A percentile compares a stretch with the other conserved stretches of the same genome.
These are phyloP conservation scores for Phlyctochytrium arcticum DNA, from an alignment of 192 early-diverging fungal species.

Conservation along the genomic window DNA sequence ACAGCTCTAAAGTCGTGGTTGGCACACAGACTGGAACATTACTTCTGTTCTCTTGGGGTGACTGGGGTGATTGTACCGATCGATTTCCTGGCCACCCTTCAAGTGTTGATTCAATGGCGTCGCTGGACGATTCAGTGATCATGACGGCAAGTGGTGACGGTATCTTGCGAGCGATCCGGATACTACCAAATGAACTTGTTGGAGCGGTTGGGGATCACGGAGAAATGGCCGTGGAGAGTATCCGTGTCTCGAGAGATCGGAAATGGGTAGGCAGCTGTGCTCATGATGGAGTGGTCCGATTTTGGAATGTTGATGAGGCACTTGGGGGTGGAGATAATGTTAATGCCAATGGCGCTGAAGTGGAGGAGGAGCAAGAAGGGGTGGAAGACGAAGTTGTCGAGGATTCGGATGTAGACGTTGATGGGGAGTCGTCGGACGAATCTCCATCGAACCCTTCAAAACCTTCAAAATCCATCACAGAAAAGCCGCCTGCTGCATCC, in stretches of 20 bases:
- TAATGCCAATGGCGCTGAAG: conserved; percentile 55
- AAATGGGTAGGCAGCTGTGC: conserved; percentile 75
- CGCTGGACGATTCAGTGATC: conserved; percentile 77
- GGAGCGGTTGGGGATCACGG: conserved; percentile 87
- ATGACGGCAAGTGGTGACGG: conserved; percentile 93
- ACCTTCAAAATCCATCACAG: no score
- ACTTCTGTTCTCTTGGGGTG: conserved; percentile 81
- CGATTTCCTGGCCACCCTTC: conserved; percentile 92
- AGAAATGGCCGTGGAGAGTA: conserved; percentile 83
- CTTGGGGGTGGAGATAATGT: conserved; percentile 44
- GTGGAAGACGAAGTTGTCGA: conserved; percentile 61
- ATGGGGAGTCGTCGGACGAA: not conserved
- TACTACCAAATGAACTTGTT: conserved; percentile 91
- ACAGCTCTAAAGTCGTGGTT: conserved; percentile 78
- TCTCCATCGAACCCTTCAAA: conserved; percentile 8
- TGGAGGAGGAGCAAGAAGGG: conserved; percentile 69
- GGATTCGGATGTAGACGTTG: conserved; percentile 61
- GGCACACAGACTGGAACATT: conserved; percentile 89
- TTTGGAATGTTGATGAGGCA: conserved; percentile 68
- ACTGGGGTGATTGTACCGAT: conserved; percentile 93
- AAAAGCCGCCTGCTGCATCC: no score
- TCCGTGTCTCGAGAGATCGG: conserved; percentile 67
- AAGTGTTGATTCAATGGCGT: conserved; percentile 81
- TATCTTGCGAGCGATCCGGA: conserved; percentile 71
- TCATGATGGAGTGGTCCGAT: conserved; percentile 80